phyloP scores from a whole-genome alignment of 2,329 filamentous ascomycete genomes.

The Cryphonectria japonica region DNA sequence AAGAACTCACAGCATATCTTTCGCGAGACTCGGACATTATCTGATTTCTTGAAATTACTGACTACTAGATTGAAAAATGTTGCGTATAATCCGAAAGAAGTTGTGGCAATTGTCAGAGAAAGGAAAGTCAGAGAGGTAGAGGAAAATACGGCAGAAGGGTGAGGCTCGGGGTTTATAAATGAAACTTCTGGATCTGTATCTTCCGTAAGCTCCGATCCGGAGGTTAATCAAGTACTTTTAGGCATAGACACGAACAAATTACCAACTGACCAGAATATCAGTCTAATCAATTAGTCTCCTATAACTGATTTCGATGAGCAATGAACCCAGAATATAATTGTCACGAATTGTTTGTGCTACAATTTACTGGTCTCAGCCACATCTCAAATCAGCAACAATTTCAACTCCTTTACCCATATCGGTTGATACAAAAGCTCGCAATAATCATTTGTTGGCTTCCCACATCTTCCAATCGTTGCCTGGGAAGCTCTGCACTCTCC shows the following conservation, averaged over 20 bases:
- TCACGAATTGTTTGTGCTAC: too few species aligned
- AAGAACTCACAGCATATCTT: conserved; percentile 11
- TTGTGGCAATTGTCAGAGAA: background rate
- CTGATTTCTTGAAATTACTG: background rate
- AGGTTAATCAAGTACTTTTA: background rate
- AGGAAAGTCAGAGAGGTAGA: background rate
- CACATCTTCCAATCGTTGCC: conserved; percentile 33
- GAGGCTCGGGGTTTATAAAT: conserved; percentile 7
- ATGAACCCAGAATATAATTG: too few species aligned
- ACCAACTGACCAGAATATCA: too few species aligned
- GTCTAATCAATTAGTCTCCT: too few species aligned
- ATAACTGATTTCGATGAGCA: too few species aligned
- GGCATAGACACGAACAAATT: background rate
- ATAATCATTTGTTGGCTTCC: conserved; percentile 31
- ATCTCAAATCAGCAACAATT: conserved; percentile 32
- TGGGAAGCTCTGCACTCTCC: conserved; percentile 34
- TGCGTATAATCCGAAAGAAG: background rate
- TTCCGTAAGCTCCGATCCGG: conserved; percentile 5
- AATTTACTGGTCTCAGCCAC: conserved; percentile 19
- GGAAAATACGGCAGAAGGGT: background rate
- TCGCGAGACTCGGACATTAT: conserved; percentile 13
- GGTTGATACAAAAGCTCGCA: conserved; percentile 34
- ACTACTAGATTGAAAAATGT: background rate
- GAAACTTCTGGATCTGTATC: background rate
- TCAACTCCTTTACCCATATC: conserved; percentile 35